Base-by-base conservation (phyloP, 2,329 filamentous ascomycete genomes). In the Phyllosticta ampelicida region DNA sequence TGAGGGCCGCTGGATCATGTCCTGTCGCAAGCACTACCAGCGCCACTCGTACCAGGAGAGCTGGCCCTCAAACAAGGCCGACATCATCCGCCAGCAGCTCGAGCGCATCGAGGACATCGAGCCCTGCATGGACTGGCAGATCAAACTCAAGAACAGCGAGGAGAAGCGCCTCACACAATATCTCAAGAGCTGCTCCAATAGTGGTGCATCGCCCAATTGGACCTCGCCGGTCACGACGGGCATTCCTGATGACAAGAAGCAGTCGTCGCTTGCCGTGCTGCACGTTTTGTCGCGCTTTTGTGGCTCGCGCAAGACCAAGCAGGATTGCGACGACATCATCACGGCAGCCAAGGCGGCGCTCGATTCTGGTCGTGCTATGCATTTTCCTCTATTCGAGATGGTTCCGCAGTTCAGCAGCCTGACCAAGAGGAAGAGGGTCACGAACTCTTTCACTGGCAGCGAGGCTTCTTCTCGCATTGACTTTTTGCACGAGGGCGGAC, bases 11-110 rank as follows among this genome's bases (percentile, higher is more conserved):
- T 73, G 71, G 70, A 68, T 70, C 1, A 61, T 71, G 0, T 68
- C 70, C 57, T 73, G 71, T 57, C 68, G 71, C 54, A 73, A 72
- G 62, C 71, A 73, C 60, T 73, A 73, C 57, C 71, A 73, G 65
- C 70, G 71, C n/a, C 67, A 68, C 1, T 71, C 69, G 2, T 73
- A 73, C 64, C 68, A 68, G 57, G 65, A 66, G n/a, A 59, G 62
- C 18, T 73, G 70, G 70, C 68, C 71, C 59, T 50, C 61, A 4
- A 66, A 66, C 59, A 73, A 73, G 60, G 60, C 70, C 26, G 55
- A 61, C 48, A 63, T 72, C 8, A 70, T 73, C 56, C 26, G 64
- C 8, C 65, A 66, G 21, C 70, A 72, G 51, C 67, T 73, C 55
- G 61, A 66, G 26, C 53, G 63, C 10, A 72, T 73, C 56, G 66